phyloP scores from a whole-genome alignment of 1,284 basidiomycete species.

The Cutaneotrichosporon cyanovorans region DNA sequence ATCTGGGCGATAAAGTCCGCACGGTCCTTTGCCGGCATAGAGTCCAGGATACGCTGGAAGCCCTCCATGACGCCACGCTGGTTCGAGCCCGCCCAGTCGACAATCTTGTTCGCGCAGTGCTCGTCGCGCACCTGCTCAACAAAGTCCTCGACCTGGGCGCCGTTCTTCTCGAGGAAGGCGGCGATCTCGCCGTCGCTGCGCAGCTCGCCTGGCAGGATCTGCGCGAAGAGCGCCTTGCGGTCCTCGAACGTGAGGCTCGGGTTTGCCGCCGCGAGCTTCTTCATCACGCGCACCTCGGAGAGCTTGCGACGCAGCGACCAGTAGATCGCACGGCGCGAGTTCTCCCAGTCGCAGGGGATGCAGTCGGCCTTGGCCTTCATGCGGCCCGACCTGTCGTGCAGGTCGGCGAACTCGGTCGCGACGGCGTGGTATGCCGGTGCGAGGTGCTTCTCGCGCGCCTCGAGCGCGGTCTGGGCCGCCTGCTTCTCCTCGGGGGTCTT shows the following conservation, averaged over 20 bases:
- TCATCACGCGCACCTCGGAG: conserved; percentile 47
- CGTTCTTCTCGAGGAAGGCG: conserved; percentile 41
- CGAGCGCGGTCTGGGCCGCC: conserved; percentile 59
- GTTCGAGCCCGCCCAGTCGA: conserved; percentile 37
- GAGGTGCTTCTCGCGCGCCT: conserved; percentile 72
- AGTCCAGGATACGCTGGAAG: conserved; percentile 49
- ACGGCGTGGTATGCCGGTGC: conserved; percentile 89
- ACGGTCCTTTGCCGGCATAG: conserved; percentile 65
- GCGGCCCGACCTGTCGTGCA: conserved; percentile 83
- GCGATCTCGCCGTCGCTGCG: conserved; percentile 38
- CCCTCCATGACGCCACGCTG: conserved; percentile 40
- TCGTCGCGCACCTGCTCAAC: conserved; percentile 36
- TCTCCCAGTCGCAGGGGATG: conserved; percentile 72
- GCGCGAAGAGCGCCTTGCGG: conserved; percentile 34
- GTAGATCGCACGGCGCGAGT: conserved; percentile 89
- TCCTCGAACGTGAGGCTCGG: conserved; percentile 41
- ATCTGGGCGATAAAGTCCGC: conserved; percentile 51
- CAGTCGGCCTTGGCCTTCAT: conserved; percentile 98
- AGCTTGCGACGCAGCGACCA: conserved; percentile 71
- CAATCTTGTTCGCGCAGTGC: conserved; percentile 35
- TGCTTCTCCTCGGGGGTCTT: conserved; percentile 68
- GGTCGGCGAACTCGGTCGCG: conserved; percentile 89
- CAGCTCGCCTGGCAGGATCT: conserved; percentile 36
- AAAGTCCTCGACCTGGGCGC: conserved; percentile 31
- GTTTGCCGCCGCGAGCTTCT: conserved; percentile 43